Evolutionary conservation across 176 grass and related monocot species (phyloP).

Genomic region (Lolium perenne): DNA sequence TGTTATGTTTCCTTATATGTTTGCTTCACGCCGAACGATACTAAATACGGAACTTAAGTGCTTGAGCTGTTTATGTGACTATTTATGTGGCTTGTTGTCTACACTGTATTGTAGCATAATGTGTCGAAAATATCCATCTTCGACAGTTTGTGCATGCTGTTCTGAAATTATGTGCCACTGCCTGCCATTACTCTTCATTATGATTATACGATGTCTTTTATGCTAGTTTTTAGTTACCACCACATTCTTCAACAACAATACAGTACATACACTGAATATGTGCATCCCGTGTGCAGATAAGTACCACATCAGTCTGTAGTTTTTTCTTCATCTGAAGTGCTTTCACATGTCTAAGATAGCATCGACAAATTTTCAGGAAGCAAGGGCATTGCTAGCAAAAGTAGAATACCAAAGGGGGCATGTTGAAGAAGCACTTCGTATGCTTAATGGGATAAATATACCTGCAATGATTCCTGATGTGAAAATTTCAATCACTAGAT

Average conservation of each 20-base stretch:
- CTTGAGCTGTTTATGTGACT: background rate
- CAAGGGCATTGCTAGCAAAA: slow-evolving; percentile 81
- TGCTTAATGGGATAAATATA: slow-evolving; percentile 76
- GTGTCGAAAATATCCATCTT: background rate
- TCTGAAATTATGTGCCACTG: slow-evolving; percentile 2
- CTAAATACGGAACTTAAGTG: too few relatives aligned
- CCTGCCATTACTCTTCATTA: slow-evolving; percentile 18
- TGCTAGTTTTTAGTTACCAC: slow-evolving; percentile 1
- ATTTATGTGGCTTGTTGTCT: background rate
- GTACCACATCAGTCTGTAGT: background rate
- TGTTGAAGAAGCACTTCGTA: slow-evolving; percentile 70
- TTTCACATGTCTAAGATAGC: slow-evolving; percentile 30
- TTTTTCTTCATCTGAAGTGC: background rate
- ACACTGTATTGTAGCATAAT: background rate
- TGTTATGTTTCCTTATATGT: background rate
- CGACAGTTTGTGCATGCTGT: background rate
- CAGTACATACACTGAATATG: background rate
- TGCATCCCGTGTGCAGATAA: background rate
- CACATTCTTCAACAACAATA: slow-evolving; percentile 12
- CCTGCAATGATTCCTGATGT: slow-evolving; percentile 55
- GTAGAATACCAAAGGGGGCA: slow-evolving; percentile 75
- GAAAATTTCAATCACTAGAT: slow-evolving; percentile 55
- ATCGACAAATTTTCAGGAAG: slow-evolving; percentile 68
- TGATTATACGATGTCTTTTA: background rate
- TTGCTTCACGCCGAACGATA: too few relatives aligned